These are phyloP conservation scores for Podochytrium sp. DNA, from an alignment of 192 early-diverging fungal genomes.

Conservation along the genomic window DNA sequence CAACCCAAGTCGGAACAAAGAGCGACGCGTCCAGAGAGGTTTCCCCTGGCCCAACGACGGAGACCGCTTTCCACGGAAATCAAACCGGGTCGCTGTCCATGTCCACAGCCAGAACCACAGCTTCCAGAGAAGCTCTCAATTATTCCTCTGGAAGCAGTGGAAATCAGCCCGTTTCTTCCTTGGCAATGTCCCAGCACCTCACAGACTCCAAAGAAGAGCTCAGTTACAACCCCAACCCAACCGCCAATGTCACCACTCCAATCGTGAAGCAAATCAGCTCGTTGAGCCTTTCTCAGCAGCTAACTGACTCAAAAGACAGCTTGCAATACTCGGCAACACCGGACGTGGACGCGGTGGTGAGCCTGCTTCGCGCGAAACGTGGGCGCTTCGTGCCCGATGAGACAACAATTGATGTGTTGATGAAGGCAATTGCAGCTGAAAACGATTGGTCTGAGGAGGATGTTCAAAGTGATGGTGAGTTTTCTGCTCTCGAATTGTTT, in stretches of 20 bases:
- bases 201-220: background rate
- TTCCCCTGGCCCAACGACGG: background rate
- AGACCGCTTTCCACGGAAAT: background rate
- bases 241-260: background rate
- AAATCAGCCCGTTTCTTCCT: background rate
- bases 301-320: background rate
- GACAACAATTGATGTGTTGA: background rate
- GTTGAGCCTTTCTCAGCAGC: background rate
- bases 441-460: constrained; percentile 6
- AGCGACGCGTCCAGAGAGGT: no score
- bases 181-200: background rate
- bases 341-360: background rate
- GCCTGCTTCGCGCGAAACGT: background rate
- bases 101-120: background rate
- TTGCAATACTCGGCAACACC: background rate
- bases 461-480: background rate
- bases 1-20: no score
- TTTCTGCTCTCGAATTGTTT: no score
- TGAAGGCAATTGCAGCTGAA: constrained; percentile 11
- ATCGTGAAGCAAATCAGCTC: background rate
- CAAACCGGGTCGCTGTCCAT: background rate
- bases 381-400: background rate
- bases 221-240: background rate
- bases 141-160: background rate
- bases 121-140: background rate